These are phyloP conservation scores for Chytriomyces sp. DNA, from an alignment of 192 early-diverging fungal genomes.

Conservation along the genomic window DNA sequence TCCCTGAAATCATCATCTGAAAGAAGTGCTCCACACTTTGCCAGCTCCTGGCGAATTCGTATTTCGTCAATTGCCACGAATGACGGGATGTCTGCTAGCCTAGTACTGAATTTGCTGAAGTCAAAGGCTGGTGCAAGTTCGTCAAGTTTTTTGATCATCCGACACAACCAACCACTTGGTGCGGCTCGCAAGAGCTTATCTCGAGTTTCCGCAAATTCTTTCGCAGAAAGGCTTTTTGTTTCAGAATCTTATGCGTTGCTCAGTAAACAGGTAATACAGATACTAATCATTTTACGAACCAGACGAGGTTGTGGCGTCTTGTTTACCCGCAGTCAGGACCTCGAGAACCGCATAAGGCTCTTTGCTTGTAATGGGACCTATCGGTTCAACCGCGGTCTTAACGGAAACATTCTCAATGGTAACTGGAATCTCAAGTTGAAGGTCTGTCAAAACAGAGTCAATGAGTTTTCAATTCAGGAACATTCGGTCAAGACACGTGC, in stretches of 20 bases:
- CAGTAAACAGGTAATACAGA: too few relatives aligned
- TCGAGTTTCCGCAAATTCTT: conserved; percentile 12
- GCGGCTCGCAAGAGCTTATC: background rate
- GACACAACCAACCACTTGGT: conserved; percentile 11
- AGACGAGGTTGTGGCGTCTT: too few relatives aligned
- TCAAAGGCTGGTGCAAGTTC: conserved; percentile 23
- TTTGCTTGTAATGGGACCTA: background rate
- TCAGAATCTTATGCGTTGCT: too few relatives aligned
- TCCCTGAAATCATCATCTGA: conserved; percentile 16
- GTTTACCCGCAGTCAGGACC: too few relatives aligned
- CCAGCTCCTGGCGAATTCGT: conserved; percentile 4
- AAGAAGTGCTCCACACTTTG: background rate
- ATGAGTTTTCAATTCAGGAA: background rate
- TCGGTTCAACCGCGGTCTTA: background rate
- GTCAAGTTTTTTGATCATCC: conserved; percentile 24
- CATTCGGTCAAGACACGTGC: too few relatives aligned
- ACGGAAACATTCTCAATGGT: conserved; percentile 2
- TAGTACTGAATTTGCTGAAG: conserved; percentile 8
- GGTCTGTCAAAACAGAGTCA: background rate
- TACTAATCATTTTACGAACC: too few relatives aligned
- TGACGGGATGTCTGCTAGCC: conserved; percentile 11
- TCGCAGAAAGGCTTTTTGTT: too few relatives aligned
- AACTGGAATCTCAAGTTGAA: too few relatives aligned
- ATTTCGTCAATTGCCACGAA: conserved; percentile 8
- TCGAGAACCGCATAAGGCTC: too few relatives aligned